Evolutionary conservation across 1,284 basidiomycete species (phyloP), one percentile per base, ranked within the genome.

Genomic region (Moesziomyces sp.): DNA sequence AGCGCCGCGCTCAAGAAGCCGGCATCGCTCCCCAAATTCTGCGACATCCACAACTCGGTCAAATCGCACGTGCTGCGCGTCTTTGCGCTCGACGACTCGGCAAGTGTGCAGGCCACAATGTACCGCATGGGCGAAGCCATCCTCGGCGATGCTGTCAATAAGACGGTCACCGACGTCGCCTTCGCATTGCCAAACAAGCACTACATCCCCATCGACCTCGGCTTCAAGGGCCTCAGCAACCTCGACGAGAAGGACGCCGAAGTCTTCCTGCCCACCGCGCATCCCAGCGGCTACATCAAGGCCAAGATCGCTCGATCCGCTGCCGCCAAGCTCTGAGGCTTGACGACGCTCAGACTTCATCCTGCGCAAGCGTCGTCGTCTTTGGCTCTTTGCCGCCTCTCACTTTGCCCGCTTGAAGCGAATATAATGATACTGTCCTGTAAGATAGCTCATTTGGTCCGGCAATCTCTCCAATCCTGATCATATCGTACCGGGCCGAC

Each of bases 101-200:
- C 93, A 9, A 92, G 91, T 78, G 95, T 98, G 7, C 94, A 96
- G 88, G 93, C 94, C 14, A 96, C 93, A 47, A 87, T 95, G 61
- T 97, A 91, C 88, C 92, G 91, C 85, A 97, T 97, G 89, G 92
- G 88, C 0, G 88, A 91, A 74, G 87, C 87, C 7, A 88, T 97
- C 67, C 65, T 83, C 21, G 57, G 52, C 52, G 77, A 78, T 24
- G 52, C 67, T 6, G 84, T 85, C 7, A 91, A 93, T 82, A 83
- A 84, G 23, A 87, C 87, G 4, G 87, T 97, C 21, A 82, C 87
- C 49, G 85, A 85, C 10, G 91, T 93, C 43, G 87, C 88, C 28
- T 97, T 95, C 85, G 86, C 87, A 51, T 87, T 97, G 30, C 95
- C 95, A 10, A 98, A 98, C 88, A 95, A 85, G 75, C 79, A 81